Conservation (phyloP, 768 basidiomycete species). For the Lactarius indigo region DNA sequence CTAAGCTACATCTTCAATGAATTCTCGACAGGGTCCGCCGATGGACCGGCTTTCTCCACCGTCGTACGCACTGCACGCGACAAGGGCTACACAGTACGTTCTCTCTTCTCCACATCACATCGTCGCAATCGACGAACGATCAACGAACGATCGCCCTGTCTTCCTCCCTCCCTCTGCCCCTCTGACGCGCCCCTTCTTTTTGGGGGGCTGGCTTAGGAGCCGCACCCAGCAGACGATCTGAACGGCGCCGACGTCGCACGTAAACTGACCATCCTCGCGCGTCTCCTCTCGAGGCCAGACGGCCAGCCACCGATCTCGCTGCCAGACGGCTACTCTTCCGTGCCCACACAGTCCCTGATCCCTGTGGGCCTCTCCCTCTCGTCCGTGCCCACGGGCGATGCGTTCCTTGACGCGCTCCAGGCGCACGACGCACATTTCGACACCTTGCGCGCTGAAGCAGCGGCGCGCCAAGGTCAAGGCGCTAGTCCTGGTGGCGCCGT, state of each 20-base stretch:
- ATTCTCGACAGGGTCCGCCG: slow-evolving; percentile 68
- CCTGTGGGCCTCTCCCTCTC: slow-evolving; percentile 68
- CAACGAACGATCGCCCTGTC: background rate
- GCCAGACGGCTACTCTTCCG: slow-evolving; percentile 74
- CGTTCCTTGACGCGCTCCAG: slow-evolving; percentile 75
- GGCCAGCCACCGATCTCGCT: slow-evolving; percentile 42
- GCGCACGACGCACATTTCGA: slow-evolving; percentile 82
- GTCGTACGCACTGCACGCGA: slow-evolving; percentile 86
- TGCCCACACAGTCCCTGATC: slow-evolving; percentile 82
- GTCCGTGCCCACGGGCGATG: slow-evolving; percentile 56
- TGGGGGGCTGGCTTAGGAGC: slow-evolving; percentile 61
- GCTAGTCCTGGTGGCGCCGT: slow-evolving; percentile 57
- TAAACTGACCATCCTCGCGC: slow-evolving; percentile 92
- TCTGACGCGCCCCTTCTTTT: background rate
- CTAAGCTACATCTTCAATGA: slow-evolving; percentile 99
- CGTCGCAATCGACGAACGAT: background rate
- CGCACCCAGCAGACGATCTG: slow-evolving; percentile 94
- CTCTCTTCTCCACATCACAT: slow-evolving; percentile 4
- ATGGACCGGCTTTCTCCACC: slow-evolving; percentile 78
- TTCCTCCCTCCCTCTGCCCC: background rate
- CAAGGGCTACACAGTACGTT: slow-evolving; percentile 87
- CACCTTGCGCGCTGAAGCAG: slow-evolving; percentile 76
- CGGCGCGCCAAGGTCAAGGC: slow-evolving; percentile 43
- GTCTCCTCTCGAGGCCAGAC: slow-evolving; percentile 57
- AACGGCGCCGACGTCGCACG: slow-evolving; percentile 96